Evolutionary conservation across 2,329 filamentous ascomycete genomes (phyloP).

Genomic region (Ilyonectria robusta): DNA sequence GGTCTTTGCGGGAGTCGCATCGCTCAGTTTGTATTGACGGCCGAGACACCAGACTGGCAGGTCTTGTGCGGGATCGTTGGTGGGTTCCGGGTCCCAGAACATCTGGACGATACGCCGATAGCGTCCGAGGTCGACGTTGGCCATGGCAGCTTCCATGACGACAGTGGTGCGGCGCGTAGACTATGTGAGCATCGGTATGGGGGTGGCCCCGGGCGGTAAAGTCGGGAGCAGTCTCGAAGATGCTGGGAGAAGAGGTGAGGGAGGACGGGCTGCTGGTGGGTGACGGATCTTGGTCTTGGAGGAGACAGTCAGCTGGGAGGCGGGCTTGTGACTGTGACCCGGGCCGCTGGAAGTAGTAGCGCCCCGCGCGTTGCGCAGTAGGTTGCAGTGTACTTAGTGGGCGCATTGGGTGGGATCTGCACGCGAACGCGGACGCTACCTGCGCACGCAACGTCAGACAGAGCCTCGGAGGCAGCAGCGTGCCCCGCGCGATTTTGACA

Average conservation of each 20-base stretch:
- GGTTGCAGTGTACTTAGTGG: constrained; percentile 3
- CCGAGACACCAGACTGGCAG: constrained; percentile 88
- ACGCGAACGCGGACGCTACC: too few relatives aligned
- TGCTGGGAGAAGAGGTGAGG: constrained; percentile 7
- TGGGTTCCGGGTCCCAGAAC: constrained; percentile 92
- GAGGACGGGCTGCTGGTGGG: background rate
- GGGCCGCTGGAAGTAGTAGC: constrained; percentile 18
- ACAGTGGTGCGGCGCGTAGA: constrained; percentile 9
- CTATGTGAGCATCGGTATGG: constrained; percentile 34
- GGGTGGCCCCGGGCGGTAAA: constrained; percentile 8
- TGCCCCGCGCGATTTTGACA: too few relatives aligned
- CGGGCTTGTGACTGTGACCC: constrained; percentile 30
- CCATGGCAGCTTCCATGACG: constrained; percentile 56
- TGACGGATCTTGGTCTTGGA: constrained; percentile 11
- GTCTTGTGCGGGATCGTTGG: constrained; percentile 78
- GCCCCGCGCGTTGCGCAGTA: constrained; percentile 17
- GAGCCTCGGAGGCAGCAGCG: too few relatives aligned
- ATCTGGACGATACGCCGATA: constrained; percentile 87
- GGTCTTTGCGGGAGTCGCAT: constrained; percentile 31
- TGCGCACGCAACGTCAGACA: too few relatives aligned
- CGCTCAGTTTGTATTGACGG: constrained; percentile 62
- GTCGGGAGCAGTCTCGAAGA: constrained; percentile 1
- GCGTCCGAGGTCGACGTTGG: constrained; percentile 80
- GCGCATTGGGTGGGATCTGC: background rate
- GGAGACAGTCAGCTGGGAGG: constrained; percentile 25